Evolutionary conservation across 148 eudicot genomes (phyloP).

Genomic region (Pouteria glomerata): DNA sequence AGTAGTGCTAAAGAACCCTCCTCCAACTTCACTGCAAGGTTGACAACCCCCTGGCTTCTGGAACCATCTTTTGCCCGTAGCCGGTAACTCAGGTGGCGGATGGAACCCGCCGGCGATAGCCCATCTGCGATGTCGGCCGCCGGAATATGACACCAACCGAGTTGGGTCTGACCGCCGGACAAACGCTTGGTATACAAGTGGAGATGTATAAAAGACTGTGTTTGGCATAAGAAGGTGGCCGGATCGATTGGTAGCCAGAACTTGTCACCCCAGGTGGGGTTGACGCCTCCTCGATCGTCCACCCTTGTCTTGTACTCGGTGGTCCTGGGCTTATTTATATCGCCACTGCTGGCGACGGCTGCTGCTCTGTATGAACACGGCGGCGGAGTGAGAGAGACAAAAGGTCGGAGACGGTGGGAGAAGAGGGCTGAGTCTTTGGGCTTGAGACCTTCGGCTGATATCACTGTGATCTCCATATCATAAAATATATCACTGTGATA

Average conservation of each 20-base stretch:
- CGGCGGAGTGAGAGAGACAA: slow-evolving; percentile 39
- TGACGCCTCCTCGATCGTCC: slow-evolving; percentile 37
- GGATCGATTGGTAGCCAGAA: slow-evolving; percentile 40
- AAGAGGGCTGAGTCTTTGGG: slow-evolving; percentile 19
- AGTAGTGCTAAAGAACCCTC: too few species aligned
- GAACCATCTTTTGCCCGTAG: slow-evolving; percentile 47
- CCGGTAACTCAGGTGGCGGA: slow-evolving; percentile 52
- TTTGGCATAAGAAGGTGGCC: slow-evolving; percentile 23
- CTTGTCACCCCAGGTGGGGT: slow-evolving; percentile 61
- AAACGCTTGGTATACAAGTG: slow-evolving; percentile 31
- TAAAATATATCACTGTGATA: background rate
- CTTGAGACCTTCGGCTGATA: slow-evolving; percentile 59
- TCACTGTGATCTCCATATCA: slow-evolving; percentile 40
- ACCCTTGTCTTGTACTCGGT: slow-evolving; percentile 43
- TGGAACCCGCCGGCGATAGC: slow-evolving; percentile 24
- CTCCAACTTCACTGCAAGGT: slow-evolving; percentile 35
- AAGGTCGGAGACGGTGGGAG: slow-evolving; percentile 28
- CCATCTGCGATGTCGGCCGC: slow-evolving; percentile 37
- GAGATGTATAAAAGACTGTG: slow-evolving; percentile 30
- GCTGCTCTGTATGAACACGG: background rate
- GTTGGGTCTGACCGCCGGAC: slow-evolving; percentile 25
- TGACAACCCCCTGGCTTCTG: slow-evolving; percentile 48
- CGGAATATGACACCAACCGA: slow-evolving; percentile 67
- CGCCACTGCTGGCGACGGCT: slow-evolving; percentile 9
- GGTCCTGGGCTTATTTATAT: too few species aligned